Conservation (phyloP, 192 early-diverging fungal species). For the Backusella liffmaniae region DNA sequence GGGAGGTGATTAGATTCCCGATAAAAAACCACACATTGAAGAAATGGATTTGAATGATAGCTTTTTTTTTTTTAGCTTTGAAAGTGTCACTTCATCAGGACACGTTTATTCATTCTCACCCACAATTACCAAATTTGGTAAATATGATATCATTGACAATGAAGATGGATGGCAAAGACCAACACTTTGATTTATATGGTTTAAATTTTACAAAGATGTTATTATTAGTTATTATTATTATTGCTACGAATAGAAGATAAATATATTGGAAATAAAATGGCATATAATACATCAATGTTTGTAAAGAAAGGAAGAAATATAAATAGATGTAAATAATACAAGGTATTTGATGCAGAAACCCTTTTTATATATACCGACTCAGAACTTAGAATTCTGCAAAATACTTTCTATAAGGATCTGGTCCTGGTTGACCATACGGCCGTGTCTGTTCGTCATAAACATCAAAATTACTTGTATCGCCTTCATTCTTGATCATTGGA, state of each 20-base stretch:
- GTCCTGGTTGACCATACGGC: not conserved
- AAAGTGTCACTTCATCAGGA: not conserved
- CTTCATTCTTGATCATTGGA: slow-evolving; percentile 7
- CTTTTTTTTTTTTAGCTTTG: not conserved
- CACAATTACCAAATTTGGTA: not conserved
- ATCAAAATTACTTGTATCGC: slow-evolving; percentile 19
- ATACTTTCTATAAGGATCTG: slow-evolving; percentile 3
- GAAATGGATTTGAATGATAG: not conserved
- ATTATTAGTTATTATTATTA: not conserved
- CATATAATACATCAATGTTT: not conserved
- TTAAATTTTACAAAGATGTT: not conserved
- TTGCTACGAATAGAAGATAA: not conserved
- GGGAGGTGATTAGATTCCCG: not conserved
- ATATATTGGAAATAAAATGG: not conserved
- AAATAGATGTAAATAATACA: not conserved
- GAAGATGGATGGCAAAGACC: not conserved
- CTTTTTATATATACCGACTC: not conserved
- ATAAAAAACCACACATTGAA: not conserved
- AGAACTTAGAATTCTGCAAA: slow-evolving; percentile 14
- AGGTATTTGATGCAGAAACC: not conserved
- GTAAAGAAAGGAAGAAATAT: not conserved
- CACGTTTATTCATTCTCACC: not conserved
- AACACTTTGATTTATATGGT: not conserved
- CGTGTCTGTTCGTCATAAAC: slow-evolving; percentile 7
- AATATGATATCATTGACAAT: not conserved